Evolutionary conservation across 169 alveolate species (phyloP).

Genomic region (Plasmodium chabaudi): DNA sequence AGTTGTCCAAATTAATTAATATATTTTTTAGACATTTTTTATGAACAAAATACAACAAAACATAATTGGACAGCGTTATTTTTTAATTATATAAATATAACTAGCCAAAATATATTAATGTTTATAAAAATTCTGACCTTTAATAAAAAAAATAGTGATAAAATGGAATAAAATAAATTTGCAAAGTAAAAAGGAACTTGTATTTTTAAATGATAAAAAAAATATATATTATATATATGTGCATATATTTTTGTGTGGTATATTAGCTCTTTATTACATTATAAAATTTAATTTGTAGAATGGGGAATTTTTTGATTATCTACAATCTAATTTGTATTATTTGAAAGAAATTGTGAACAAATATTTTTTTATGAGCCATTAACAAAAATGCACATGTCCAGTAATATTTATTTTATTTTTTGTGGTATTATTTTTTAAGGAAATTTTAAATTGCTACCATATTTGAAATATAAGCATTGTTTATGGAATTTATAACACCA

Average conservation of each 20-base stretch:
- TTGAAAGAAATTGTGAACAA: conserved; percentile 4
- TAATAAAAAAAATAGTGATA: conserved; percentile 1
- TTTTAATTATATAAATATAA: conserved; percentile 26
- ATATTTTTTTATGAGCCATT: conserved; percentile 35
- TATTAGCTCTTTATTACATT: conserved; percentile 12
- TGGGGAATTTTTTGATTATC: conserved; percentile 11
- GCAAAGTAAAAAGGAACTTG: conserved; percentile 4
- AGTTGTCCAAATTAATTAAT: conserved; percentile 37
- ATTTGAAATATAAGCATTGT: too few species aligned
- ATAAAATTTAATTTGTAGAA: conserved; percentile 10
- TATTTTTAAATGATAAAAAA: conserved; percentile 6
- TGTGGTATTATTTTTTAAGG: not conserved
- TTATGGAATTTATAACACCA: too few species aligned
- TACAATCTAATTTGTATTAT: conserved; percentile 17
- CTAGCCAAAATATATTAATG: conserved; percentile 21
- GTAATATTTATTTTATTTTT: conserved; percentile 8
- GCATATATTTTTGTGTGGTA: conserved; percentile 14
- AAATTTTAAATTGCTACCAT: too few species aligned
- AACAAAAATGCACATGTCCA: conserved; percentile 49
- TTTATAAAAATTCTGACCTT: conserved; percentile 36
- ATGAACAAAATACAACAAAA: conserved; percentile 30
- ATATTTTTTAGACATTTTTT: conserved; percentile 55
- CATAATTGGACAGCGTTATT: conserved; percentile 19
- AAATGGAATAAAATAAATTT: not conserved
- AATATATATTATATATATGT: conserved; percentile 21